Percentiles rank a stretch among this genome's conserved stretches.
Conservation (phyloP, 2,329 filamentous ascomycete species). For the Zopfia rhizophila region DNA sequence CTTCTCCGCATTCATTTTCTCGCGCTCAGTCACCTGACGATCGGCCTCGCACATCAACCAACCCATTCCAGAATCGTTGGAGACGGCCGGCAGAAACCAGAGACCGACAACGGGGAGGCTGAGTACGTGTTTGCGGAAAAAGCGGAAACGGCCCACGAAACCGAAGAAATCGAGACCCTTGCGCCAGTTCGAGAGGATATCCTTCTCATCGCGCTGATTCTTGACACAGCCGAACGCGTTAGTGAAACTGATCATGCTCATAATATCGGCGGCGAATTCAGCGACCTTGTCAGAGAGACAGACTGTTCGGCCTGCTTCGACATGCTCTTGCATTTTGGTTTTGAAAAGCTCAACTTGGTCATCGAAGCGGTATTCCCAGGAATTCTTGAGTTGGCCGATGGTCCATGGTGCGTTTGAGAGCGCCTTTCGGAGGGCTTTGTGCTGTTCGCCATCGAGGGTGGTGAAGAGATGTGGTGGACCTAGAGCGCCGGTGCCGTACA, state of each 20-base stretch:
- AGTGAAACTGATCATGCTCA: conserved; percentile 53
- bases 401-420: conserved; percentile 51
- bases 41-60: conserved; percentile 52
- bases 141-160: conserved; percentile 46
- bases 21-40: conserved; percentile 42
- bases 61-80: conserved; percentile 47
- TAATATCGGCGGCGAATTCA: conserved; percentile 55
- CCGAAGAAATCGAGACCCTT: conserved; percentile 51
- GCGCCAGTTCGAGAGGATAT: conserved; percentile 51
- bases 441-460: conserved; percentile 45
- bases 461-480: conserved; percentile 50
- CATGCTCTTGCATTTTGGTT: conserved; percentile 43
- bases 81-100: conserved; percentile 44
- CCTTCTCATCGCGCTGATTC: conserved; percentile 52
- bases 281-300: conserved; percentile 52
- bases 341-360: conserved; percentile 47
- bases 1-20: conserved; percentile 35
- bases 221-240: conserved; percentile 52
- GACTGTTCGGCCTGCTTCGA: conserved; percentile 31
- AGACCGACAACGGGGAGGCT: conserved; percentile 32
- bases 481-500: conserved; percentile 50
- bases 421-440: conserved; percentile 50
- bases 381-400: conserved; percentile 52
- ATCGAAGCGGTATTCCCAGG: conserved; percentile 53
- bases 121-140: conserved; percentile 47